Percentiles rank a stretch among this genome's conserved stretches.
phyloP scores from a whole-genome alignment of 305 asterid species.

The Plantago rigida region DNA sequence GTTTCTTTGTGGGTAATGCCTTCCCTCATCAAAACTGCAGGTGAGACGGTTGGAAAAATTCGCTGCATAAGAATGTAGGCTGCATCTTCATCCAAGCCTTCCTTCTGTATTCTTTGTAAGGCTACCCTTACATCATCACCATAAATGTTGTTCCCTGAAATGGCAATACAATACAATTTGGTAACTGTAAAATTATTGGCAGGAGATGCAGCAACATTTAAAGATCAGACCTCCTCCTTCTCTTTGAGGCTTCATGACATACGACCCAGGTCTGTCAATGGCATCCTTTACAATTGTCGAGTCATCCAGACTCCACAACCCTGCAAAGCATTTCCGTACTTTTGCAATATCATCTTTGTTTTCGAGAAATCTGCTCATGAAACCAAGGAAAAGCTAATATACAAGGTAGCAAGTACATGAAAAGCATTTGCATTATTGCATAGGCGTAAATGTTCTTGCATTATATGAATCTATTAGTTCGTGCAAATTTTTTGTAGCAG shows the following conservation, averaged over 20 bases:
- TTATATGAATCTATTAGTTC: no score
- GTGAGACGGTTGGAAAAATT: conserved; percentile 65
- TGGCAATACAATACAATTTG: neutral
- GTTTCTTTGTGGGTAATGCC: conserved; percentile 59
- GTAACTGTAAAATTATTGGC: no score
- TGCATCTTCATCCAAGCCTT: conserved; percentile 61
- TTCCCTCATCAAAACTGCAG: conserved; percentile 64
- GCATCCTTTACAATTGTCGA: conserved; percentile 59
- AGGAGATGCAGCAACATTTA: no score
- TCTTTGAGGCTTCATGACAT: conserved; percentile 97
- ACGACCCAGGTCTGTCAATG: conserved; percentile 62
- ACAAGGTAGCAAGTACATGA: neutral
- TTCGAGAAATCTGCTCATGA: conserved; percentile 63
- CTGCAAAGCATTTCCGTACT: conserved; percentile 81
- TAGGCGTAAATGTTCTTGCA: no score
- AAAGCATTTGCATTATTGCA: no score
- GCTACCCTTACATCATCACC: conserved; percentile 65
- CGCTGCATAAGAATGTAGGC: conserved; percentile 97
- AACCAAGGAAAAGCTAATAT: conserved; percentile 18
- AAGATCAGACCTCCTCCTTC: conserved; percentile 87
- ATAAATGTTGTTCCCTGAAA: conserved; percentile 77
- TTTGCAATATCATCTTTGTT: conserved; percentile 77
- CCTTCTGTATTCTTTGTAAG: conserved; percentile 54
- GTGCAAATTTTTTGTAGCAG: no score
- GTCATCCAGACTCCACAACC: conserved; percentile 88